phyloP scores from a whole-genome alignment of 2,329 filamentous ascomycete genomes.

The Neofusicoccum sp. region DNA sequence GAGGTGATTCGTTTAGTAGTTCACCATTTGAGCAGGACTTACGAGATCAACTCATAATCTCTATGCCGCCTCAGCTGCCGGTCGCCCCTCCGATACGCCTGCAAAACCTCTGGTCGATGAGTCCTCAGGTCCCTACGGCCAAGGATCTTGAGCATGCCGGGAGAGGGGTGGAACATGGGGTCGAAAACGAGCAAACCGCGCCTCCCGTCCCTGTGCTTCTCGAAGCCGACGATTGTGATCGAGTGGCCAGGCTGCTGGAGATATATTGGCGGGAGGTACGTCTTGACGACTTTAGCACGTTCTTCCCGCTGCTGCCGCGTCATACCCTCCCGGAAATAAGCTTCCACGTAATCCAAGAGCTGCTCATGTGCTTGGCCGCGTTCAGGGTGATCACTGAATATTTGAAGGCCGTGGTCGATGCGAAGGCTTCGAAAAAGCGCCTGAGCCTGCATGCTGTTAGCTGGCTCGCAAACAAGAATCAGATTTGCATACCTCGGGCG shows the following conservation, averaged over 20 bases:
- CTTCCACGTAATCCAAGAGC: constrained; percentile 67
- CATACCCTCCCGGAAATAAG: constrained; percentile 61
- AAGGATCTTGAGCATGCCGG: constrained; percentile 60
- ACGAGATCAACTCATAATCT: constrained; percentile 78
- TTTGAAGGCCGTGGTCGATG: constrained; percentile 56
- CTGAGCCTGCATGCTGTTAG: constrained; percentile 59
- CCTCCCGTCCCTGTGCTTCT: constrained; percentile 63
- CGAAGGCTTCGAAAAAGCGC: constrained; percentile 70
- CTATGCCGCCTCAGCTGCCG: constrained; percentile 67
- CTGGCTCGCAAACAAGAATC: background rate
- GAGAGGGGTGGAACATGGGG: constrained; percentile 72
- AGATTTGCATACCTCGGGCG: constrained; percentile 66
- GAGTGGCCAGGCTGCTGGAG: constrained; percentile 90
- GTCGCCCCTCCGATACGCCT: constrained; percentile 66
- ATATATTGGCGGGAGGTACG: constrained; percentile 78
- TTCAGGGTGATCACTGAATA: constrained; percentile 50
- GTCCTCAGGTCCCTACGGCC: constrained; percentile 46
- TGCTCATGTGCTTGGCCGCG: constrained; percentile 50
- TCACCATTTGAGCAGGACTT: constrained; percentile 56
- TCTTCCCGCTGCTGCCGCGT: constrained; percentile 27
- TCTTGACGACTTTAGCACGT: constrained; percentile 62
- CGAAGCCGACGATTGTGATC: constrained; percentile 83
- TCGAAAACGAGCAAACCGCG: constrained; percentile 82
- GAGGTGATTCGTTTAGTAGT: background rate
- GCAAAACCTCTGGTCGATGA: constrained; percentile 56